Evolutionary conservation across 192 early-diverging fungal species (phyloP).

Genomic region (Umbelopsis ramanniana): DNA sequence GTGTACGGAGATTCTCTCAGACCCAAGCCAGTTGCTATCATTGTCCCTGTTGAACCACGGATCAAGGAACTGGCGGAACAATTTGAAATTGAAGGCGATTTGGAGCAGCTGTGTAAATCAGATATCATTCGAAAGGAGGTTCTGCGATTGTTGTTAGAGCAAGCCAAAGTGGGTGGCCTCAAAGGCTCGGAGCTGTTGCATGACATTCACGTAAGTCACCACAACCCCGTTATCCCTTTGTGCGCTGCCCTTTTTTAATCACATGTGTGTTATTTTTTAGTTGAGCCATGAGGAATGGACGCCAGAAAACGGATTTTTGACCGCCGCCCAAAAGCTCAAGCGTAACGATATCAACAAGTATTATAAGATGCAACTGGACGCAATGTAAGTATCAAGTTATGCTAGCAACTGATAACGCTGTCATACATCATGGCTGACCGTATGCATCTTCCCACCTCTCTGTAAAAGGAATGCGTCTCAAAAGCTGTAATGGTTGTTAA

Average conservation of each 20-base stretch:
- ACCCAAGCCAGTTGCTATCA: slow-evolving; percentile 74
- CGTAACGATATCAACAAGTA: slow-evolving; percentile 74
- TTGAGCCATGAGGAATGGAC: slow-evolving; percentile 88
- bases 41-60: slow-evolving; percentile 68
- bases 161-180: slow-evolving; percentile 70
- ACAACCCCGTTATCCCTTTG: not conserved
- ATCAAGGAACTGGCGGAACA: slow-evolving; percentile 51
- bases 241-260: slow-evolving; percentile 16
- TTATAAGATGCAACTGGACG: slow-evolving; percentile 65
- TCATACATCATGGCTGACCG: no score
- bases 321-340: slow-evolving; percentile 95
- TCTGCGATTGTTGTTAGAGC: slow-evolving; percentile 44
- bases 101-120: slow-evolving; percentile 57
- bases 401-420: no score
- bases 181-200: slow-evolving; percentile 76
- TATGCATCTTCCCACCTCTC: no score
- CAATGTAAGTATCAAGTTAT: slow-evolving; percentile 39
- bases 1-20: slow-evolving; percentile 76
- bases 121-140: slow-evolving; percentile 57
- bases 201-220: slow-evolving; percentile 46
- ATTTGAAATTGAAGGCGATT: slow-evolving; percentile 48
- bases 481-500: not conserved
- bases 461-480: slow-evolving; percentile 8
- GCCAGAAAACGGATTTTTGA: slow-evolving; percentile 77
- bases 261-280: slow-evolving; percentile 26